Evolutionary conservation across 345 rosid genomes (phyloP).

Genomic region (Sonneratia caseolaris): DNA sequence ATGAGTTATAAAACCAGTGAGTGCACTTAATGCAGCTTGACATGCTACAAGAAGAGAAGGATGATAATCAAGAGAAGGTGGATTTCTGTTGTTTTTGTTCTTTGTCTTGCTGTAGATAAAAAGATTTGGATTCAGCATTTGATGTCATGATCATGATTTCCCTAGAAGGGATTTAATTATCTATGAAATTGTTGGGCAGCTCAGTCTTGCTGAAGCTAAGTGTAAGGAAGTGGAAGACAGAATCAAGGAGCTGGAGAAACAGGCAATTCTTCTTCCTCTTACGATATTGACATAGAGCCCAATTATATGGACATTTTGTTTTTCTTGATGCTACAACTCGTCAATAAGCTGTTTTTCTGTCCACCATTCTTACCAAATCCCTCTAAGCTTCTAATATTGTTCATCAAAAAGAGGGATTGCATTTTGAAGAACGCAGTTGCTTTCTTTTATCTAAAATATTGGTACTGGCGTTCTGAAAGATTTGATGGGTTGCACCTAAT

Average conservation of each 20-base stretch:
- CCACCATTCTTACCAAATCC: no score
- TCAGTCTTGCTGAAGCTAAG: constrained; percentile 75
- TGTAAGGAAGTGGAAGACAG: constrained; percentile 87
- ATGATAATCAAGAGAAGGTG: constrained; percentile 57
- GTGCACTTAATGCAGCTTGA: constrained; percentile 52
- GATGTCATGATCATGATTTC: neutral
- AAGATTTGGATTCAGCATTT: neutral
- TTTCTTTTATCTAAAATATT: neutral
- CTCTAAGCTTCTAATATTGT: no score
- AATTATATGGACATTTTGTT: neutral
- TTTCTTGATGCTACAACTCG: neutral
- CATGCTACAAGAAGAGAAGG: constrained; percentile 88
- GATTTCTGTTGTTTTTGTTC: neutral
- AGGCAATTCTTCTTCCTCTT: constrained; percentile 37
- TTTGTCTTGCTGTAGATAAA: neutral
- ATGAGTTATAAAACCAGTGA: constrained; percentile 10
- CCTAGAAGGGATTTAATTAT: neutral
- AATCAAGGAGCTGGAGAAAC: constrained; percentile 94
- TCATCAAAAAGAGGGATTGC: no score
- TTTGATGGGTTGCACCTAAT: neutral
- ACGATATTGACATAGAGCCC: neutral
- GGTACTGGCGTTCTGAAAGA: neutral
- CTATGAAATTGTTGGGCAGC: constrained; percentile 40
- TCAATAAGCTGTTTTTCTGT: neutral
- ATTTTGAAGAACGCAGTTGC: no score